Evolutionary conservation across 768 basidiomycete species (phyloP).

Genomic region (Basidioascus undulatus): DNA sequence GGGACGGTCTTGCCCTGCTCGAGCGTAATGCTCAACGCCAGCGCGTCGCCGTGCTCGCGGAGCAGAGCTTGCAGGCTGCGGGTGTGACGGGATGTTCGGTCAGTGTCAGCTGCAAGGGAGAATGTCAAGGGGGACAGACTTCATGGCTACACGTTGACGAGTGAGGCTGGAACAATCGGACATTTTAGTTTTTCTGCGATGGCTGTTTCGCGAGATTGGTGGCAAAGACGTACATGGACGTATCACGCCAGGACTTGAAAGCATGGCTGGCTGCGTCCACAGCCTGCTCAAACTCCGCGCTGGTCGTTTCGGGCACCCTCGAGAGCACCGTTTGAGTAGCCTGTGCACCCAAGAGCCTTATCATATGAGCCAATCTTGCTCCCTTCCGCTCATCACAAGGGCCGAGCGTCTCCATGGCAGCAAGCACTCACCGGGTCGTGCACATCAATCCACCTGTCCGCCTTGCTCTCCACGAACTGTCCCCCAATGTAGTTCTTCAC

Average conservation of each 20-base stretch:
- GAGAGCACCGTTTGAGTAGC: slow-evolving; percentile 77
- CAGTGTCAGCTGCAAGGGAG: no score
- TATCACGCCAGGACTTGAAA: slow-evolving; percentile 67
- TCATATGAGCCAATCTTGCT: no score
- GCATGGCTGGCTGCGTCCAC: slow-evolving; percentile 62
- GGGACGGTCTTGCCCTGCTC: slow-evolving; percentile 90
- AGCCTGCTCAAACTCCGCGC: slow-evolving; percentile 54
- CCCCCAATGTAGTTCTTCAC: slow-evolving; percentile 86
- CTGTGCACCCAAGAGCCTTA: slow-evolving; percentile 23
- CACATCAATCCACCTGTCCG: slow-evolving; percentile 60
- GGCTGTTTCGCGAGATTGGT: no score
- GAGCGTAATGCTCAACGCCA: slow-evolving; percentile 42
- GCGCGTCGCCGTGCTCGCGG: slow-evolving; percentile 57
- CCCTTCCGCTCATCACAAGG: neutral
- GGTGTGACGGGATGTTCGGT: neutral
- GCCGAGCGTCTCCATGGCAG: neutral
- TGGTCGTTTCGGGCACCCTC: slow-evolving; percentile 69
- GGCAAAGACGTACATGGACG: no score
- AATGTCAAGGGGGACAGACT: neutral
- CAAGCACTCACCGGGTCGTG: slow-evolving; percentile 49
- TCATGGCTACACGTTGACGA: no score
- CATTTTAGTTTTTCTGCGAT: no score
- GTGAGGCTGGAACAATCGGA: no score
- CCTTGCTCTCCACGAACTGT: slow-evolving; percentile 59
- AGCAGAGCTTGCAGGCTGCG: slow-evolving; percentile 63